Base-by-base conservation (phyloP, 306 rosid genomes). In the Inga oerstediana region DNA sequence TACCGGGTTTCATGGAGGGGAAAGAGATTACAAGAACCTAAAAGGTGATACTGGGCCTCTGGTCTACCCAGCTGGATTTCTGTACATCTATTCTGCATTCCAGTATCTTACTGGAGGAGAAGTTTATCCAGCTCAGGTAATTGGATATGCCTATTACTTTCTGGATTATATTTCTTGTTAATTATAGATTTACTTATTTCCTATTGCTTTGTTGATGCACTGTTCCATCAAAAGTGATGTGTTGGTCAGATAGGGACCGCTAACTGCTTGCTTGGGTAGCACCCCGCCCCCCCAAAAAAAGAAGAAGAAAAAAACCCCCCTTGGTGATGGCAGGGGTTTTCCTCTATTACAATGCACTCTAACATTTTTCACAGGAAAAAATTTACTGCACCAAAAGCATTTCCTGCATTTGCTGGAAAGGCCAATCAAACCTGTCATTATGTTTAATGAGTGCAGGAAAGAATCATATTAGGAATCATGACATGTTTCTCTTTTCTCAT, bases 21-120 rank as follows among this genome's bases (percentile, higher is more conserved):
- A 96, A 75, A 86, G 98, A 83, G 97, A 96, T 87, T 96, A 93
- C 70, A 19, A 76, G 27, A 92, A 96, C 41, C 88, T 96, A 77
- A 85, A 92, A 83, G 98, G 99, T n/a, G 99, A 96, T 88, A 96
- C 99, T 45, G 94, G 99, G 79, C 98, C 98, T 79, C 89, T 96
- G 49, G 98, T 96, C 2, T 96, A 96, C 88, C 99, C 98, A 22
- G 98, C 99, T 77, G 97, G 98, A 0, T 96, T 92, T 85, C 88
- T 94, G 0, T 93, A 94, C 80, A 73, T 92, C 81, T 96, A 96
- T 86, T 89, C 97, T 83, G 97, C 91, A 3, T 88, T 94, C 43
- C 93, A 82, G 19, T 90, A 74, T 83, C 75, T 90, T 56, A 90
- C 98, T 19, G 90, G 84, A 9, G 93, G 94, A 74, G 91, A 91